Conservation (phyloP, 1,139 yeast genomes). For the Yamadazyma sp. region DNA sequence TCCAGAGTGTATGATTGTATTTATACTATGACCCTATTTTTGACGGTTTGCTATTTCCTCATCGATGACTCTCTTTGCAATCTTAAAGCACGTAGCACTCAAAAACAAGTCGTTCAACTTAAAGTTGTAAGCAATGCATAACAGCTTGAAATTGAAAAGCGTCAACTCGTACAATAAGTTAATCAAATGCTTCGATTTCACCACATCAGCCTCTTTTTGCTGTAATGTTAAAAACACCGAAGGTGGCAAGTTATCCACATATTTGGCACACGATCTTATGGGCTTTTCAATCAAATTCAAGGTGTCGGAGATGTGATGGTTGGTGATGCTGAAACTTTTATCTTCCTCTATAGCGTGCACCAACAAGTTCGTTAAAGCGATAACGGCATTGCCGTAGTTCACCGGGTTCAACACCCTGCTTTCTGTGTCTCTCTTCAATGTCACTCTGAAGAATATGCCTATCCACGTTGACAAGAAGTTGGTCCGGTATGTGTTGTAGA, state of each 20-base stretch:
- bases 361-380: constrained; percentile 56
- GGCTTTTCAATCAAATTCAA: constrained; percentile 61
- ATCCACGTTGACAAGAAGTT: constrained; percentile 29
- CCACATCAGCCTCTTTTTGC: constrained; percentile 20
- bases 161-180: constrained; percentile 61
- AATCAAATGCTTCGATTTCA: constrained; percentile 40
- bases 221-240: constrained; percentile 44
- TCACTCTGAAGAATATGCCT: constrained; percentile 49
- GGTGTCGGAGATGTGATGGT: constrained; percentile 54
- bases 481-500: constrained; percentile 15
- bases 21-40: constrained; percentile 18
- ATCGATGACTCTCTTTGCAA: constrained; percentile 73
- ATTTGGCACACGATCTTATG: constrained; percentile 42
- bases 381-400: constrained; percentile 63
- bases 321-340: constrained; percentile 51
- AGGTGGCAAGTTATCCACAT: constrained; percentile 40
- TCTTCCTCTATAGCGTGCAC: constrained; percentile 68
- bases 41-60: constrained; percentile 51
- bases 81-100: constrained; percentile 59
- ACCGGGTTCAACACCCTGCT: constrained; percentile 59
- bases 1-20: not conserved
- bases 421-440: constrained; percentile 56
- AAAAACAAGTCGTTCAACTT: constrained; percentile 63
- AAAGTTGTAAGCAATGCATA: constrained; percentile 62
- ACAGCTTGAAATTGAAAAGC: constrained; percentile 60